Conservation (phyloP, 352 stramenopile genomes). For the Aphanomyces astaci region DNA sequence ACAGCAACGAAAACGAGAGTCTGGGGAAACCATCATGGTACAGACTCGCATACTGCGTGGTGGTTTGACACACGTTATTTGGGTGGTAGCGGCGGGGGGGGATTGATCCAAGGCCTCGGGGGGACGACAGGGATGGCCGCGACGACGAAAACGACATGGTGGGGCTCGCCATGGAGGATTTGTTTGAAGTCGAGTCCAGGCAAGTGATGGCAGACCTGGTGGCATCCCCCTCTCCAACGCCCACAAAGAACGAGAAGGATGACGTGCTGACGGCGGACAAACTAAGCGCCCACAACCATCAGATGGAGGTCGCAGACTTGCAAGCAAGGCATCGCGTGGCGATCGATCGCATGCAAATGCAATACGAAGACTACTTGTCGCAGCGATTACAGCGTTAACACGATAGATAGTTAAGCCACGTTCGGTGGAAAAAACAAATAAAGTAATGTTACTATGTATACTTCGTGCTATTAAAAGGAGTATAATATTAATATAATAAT, state of each 20-base stretch:
- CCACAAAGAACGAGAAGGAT: no score
- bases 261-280: neutral
- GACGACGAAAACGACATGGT: neutral
- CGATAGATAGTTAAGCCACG: no score
- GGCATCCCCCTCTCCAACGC: neutral
- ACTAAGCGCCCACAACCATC: neutral
- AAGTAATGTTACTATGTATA: no score
- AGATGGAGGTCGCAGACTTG: neutral
- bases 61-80: neutral
- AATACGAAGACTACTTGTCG: conserved; percentile 12
- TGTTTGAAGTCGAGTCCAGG: neutral
- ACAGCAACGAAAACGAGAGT: neutral
- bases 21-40: neutral
- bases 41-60: neutral
- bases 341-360: conserved; percentile 22
- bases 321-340: neutral
- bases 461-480: no score
- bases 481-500: no score
- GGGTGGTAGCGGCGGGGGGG: neutral
- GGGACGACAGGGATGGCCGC: no score
- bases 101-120: neutral
- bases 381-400: neutral
- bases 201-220: neutral
- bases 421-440: no score
- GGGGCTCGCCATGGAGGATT: neutral